Conservation (phyloP, 2,329 filamentous ascomycete genomes). For the Aspergillus nomiae region DNA sequence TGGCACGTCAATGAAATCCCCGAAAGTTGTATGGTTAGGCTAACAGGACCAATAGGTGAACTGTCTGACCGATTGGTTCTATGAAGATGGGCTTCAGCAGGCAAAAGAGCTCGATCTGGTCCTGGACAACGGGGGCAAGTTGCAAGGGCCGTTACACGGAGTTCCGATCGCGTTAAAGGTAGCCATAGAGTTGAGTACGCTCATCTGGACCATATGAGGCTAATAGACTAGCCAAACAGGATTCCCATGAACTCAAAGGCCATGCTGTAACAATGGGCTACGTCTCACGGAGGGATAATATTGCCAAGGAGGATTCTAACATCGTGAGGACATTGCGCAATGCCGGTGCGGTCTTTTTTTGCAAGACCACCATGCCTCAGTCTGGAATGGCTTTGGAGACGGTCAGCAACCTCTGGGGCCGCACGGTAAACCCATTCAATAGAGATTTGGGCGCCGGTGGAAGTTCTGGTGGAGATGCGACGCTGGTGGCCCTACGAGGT, state of each 20-base stretch:
- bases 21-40: not conserved
- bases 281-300: not conserved
- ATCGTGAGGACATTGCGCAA: not conserved
- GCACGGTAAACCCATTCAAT: constrained; percentile 57
- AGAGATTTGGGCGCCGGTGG: constrained; percentile 54
- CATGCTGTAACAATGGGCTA: constrained; percentile 1
- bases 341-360: constrained; percentile 4
- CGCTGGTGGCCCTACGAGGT: constrained; percentile 53
- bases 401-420: constrained; percentile 52
- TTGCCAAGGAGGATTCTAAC: not conserved
- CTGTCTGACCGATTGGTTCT: constrained; percentile 55
- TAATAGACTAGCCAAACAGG: not conserved
- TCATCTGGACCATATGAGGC: not conserved
- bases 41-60: not conserved
- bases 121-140: constrained; percentile 38
- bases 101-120: constrained; percentile 51
- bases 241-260: constrained; percentile 1
- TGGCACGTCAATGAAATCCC: constrained; percentile 21
- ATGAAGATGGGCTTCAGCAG: constrained; percentile 50
- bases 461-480: constrained; percentile 57
- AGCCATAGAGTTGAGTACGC: not conserved
- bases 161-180: constrained; percentile 55
- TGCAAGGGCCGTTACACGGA: constrained; percentile 61
- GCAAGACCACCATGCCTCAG: constrained; percentile 4
- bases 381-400: constrained; percentile 5